Evolutionary conservation across 805 yeast species (phyloP).

Genomic region (Debaryomyces maramus): DNA sequence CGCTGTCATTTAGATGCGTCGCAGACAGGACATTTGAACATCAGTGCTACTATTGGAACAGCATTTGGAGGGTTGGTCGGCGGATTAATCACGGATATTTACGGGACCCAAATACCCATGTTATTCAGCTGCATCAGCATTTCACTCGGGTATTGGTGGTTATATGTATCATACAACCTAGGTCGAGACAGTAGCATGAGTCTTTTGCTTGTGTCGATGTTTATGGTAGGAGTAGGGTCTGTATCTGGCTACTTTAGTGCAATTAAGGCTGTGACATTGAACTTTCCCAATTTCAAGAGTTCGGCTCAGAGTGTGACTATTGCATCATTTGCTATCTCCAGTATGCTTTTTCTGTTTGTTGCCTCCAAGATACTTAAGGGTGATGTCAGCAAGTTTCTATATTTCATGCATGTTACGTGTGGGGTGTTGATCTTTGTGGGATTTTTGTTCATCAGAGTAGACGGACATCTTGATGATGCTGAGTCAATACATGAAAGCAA

Average conservation of each 20-base stretch:
- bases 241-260: constrained; percentile 34
- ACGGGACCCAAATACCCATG: constrained; percentile 37
- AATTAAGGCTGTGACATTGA: constrained; percentile 33
- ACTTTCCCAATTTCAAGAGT: constrained; percentile 33
- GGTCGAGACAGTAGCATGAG: constrained; percentile 18
- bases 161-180: constrained; percentile 19
- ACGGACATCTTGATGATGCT: constrained; percentile 22
- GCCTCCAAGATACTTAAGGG: constrained; percentile 21
- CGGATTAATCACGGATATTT: constrained; percentile 32
- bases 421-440: constrained; percentile 27
- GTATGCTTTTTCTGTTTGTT: constrained; percentile 25
- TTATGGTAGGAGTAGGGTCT: constrained; percentile 33
- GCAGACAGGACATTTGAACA: constrained; percentile 30
- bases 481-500: background rate
- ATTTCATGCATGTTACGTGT: constrained; percentile 22
- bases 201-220: constrained; percentile 26
- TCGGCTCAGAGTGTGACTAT: constrained; percentile 38
- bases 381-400: constrained; percentile 22
- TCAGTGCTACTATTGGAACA: constrained; percentile 31
- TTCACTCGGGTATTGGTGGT: constrained; percentile 28
- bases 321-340: constrained; percentile 37
- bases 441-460: constrained; percentile 30
- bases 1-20: constrained; percentile 28
- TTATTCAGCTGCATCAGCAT: constrained; percentile 24
- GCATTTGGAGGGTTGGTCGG: constrained; percentile 34